phyloP scores from a whole-genome alignment of 495 filamentous ascomycete genomes.

The Cudoniella acicularis region DNA sequence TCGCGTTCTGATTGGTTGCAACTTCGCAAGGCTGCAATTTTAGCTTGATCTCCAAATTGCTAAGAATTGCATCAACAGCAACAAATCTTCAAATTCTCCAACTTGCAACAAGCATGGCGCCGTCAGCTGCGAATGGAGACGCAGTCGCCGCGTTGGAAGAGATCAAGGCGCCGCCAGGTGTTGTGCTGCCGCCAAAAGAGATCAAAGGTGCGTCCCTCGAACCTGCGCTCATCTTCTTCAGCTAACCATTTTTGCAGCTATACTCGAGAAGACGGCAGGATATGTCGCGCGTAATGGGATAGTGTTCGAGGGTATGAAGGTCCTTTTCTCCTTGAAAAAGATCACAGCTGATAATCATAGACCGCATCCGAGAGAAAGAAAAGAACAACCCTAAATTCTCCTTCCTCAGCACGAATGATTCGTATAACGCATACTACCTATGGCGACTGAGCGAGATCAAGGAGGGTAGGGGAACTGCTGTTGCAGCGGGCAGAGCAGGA shows the following conservation, averaged over 20 bases:
- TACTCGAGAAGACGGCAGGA: slow-evolving; percentile 94
- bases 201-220: slow-evolving; percentile 55
- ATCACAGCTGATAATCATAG: slow-evolving; percentile 31
- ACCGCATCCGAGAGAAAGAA: slow-evolving; percentile 84
- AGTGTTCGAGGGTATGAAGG: slow-evolving; percentile 68
- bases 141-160: slow-evolving; percentile 42
- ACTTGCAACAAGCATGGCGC: slow-evolving; percentile 19
- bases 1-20: background rate
- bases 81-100: background rate
- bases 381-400: slow-evolving; percentile 85
- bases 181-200: slow-evolving; percentile 81
- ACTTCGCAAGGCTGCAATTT: slow-evolving; percentile 14
- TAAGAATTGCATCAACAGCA: background rate
- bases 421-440: slow-evolving; percentile 82
- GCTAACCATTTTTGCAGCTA: slow-evolving; percentile 44
- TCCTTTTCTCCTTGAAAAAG: background rate
- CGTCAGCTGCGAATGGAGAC: slow-evolving; percentile 58
- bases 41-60: background rate
- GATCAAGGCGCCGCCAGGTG: slow-evolving; percentile 73
- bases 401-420: slow-evolving; percentile 76
- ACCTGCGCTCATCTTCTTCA: slow-evolving; percentile 1
- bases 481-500: slow-evolving; percentile 71
- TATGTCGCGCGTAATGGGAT: slow-evolving; percentile 82
- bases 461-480: slow-evolving; percentile 73
- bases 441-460: slow-evolving; percentile 87